A percentile compares a stretch with the other conserved stretches of the same genome.
phyloP scores from a whole-genome alignment of 2,329 filamentous ascomycete species.

The Pseudogymnoascus sp. region DNA sequence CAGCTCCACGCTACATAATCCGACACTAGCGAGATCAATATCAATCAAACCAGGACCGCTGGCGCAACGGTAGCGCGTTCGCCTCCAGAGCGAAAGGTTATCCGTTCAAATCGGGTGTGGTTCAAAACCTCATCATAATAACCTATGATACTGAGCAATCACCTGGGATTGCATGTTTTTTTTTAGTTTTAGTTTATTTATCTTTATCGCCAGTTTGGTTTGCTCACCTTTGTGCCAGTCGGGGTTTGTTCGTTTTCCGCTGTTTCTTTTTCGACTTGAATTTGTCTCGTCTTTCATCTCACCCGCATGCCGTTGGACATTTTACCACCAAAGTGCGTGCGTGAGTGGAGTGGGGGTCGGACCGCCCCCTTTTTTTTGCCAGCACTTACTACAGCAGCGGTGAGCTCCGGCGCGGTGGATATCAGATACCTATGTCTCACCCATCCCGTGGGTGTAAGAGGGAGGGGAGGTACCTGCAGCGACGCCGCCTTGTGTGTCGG shows the following conservation, averaged over 20 bases:
- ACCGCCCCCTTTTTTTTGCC: neutral
- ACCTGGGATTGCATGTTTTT: neutral
- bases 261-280: too few relatives aligned
- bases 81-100: constrained; percentile 10
- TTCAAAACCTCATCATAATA: constrained; percentile 9
- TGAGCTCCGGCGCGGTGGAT: neutral
- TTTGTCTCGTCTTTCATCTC: too few relatives aligned
- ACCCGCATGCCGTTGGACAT: too few relatives aligned
- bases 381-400: neutral
- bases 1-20: neutral
- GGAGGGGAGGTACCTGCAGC: neutral
- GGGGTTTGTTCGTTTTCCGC: neutral
- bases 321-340: too few relatives aligned
- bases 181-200: neutral
- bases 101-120: constrained; percentile 10
- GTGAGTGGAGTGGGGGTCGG: neutral
- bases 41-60: constrained; percentile 5
- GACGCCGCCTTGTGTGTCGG: neutral
- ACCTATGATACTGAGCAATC: constrained; percentile 1
- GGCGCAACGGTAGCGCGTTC: constrained; percentile 9
- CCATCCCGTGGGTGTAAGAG: neutral
- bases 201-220: neutral
- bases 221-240: neutral
- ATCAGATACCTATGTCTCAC: neutral
- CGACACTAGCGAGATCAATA: neutral